Base-by-base conservation (phyloP, 441 rosid genomes). In the Biscutella laevigata region DNA sequence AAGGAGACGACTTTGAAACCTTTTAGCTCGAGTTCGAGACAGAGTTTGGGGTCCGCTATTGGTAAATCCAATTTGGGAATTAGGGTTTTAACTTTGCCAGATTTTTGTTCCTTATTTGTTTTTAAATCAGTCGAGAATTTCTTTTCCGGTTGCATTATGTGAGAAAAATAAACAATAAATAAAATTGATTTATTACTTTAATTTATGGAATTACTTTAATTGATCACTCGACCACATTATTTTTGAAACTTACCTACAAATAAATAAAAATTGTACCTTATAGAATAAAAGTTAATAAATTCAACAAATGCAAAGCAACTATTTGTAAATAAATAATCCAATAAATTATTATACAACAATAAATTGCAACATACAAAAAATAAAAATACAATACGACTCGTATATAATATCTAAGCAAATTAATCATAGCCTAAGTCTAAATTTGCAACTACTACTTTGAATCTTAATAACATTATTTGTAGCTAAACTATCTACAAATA, bases 371-470 rank as follows among this genome's bases (percentile, higher is more conserved):
- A n/a, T n/a, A n/a, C n/a, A n/a, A n/a, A n/a, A n/a, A n/a, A n/a
- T n/a, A n/a, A n/a, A n/a, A n/a, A n/a, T n/a, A n/a, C n/a, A n/a
- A n/a, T n/a, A n/a, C n/a, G n/a, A n/a, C n/a, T n/a, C n/a, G n/a
- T n/a, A n/a, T n/a, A n/a, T n/a, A n/a, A n/a, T n/a, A n/a, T n/a
- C n/a, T 28, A 45, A 45, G 26, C 36, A 46, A 21, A 12, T 3
- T 2, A 48, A 24, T 64, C 70, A 91, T 10, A 81, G 53, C 39
- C 76, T 67, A 35, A 85, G 53, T 43, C 76, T 77, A 62, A 83
- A 85, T 29, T 75, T 83, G 50, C 98, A 88, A 29, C 75, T 74
- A 47, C 87, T 88, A 14, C 75, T 69, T 16, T 61, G 78, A 69
- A 83, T 80, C 6, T 58, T 68, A 47, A 88, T 75, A 32, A 44